A percentile compares a stretch with the other conserved stretches of the same genome.
phyloP scores from a whole-genome alignment of 169 alveolate species.

The Plasmodium chabaudi region DNA sequence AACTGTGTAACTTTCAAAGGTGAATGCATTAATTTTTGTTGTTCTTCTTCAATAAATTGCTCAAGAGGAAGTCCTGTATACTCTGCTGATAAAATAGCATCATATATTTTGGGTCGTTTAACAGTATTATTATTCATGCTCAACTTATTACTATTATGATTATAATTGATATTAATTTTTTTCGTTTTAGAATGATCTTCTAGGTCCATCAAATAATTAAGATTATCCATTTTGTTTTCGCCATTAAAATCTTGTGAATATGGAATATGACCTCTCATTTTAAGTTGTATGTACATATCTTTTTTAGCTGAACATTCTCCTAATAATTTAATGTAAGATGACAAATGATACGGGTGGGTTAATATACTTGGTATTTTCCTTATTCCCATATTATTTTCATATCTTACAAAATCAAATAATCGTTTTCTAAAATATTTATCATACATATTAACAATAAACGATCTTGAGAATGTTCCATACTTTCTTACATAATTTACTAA shows the following conservation, averaged over 20 bases:
- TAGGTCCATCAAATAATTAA: conserved; percentile 17
- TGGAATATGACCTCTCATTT: conserved; percentile 82
- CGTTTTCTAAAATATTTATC: conserved; percentile 78
- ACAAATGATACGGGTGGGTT: conserved; percentile 84
- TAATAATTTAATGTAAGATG: conserved; percentile 81
- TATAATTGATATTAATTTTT: not conserved
- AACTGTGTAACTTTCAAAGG: not conserved
- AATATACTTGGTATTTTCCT: conserved; percentile 77
- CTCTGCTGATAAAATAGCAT: conserved; percentile 67
- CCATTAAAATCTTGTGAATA: conserved; percentile 23
- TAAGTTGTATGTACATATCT: conserved; percentile 82
- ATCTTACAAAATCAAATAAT: conserved; percentile 83
- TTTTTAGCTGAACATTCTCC: conserved; percentile 85
- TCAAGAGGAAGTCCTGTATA: conserved; percentile 69
- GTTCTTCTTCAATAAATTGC: conserved; percentile 60
- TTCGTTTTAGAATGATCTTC: conserved; percentile 15
- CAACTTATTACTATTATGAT: conserved; percentile 22
- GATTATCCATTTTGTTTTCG: not conserved
- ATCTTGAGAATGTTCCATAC: conserved; percentile 85
- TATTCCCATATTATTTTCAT: conserved; percentile 65
- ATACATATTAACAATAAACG: conserved; percentile 82
- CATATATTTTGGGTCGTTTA: conserved; percentile 73
- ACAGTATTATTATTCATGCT: conserved; percentile 5
- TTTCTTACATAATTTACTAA: conserved; percentile 87
- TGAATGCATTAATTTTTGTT: not conserved